Evolutionary conservation across 2,329 filamentous ascomycete genomes (phyloP), one percentile per base, ranked within the genome.

Genomic region (Fusarium solani-melongenae): DNA sequence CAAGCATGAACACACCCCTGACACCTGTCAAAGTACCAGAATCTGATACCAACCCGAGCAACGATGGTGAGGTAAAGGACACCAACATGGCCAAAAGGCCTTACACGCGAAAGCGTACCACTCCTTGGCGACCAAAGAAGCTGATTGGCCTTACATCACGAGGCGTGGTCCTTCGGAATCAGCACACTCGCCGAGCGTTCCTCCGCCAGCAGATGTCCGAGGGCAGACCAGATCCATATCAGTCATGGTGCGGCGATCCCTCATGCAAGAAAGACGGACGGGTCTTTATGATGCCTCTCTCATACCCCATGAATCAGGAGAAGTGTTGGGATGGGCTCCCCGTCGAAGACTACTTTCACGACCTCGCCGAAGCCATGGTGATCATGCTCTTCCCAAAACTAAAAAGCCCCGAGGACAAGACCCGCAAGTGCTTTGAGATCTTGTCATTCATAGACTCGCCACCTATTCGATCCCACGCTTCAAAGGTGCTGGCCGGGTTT

Each of bases 391-490:
- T 76, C 53, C 71, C 71, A 7, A 55, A 33, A 12, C 24, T 62
- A 2, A 29, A 57, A 31, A 64, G 65, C 14, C 33, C 31, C 14
- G 64, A 60, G 12, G 56, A 56, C 24, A 69, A 61, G 44, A 34
- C 67, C 8, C 56, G 62, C n/a, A 79, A 74, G n/a, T 17, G 36
- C 3, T 62, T 62, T 7, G 70, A 64, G 20, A 31, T 79, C 5
- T 29, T 75, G 51, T 76, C 79, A 1, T 80, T 79, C 34, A 38
- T 76, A 7, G 69, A 72, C 20, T 80, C 77, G 2, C 79, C 79
- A 6, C 75, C 76, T 27, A 74, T 79, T 3, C 66, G 72, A 36
- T 38, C 61, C n/a, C 8, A 17, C 8, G 41, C 61, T 6, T 17
- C 10, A 2, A 34, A 22, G 31, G 70, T 62, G 20, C 17, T 46